Evolutionary conservation across 495 filamentous ascomycete species (phyloP).

Genomic region (Chaetomium tenue): DNA sequence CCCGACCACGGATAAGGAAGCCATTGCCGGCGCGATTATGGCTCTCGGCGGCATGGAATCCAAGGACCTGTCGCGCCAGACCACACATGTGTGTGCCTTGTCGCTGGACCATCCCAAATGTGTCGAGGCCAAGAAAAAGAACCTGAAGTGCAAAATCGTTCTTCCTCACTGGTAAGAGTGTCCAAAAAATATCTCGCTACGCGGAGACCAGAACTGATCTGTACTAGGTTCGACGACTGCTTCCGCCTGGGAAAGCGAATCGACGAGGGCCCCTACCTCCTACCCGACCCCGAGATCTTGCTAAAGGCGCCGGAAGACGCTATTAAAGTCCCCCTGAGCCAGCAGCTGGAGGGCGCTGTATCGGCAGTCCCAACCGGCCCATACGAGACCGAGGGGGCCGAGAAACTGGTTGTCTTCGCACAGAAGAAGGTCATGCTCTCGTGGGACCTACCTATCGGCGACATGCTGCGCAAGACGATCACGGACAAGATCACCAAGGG

Average conservation of each 20-base stretch:
- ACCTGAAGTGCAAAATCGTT: slow-evolving; percentile 73
- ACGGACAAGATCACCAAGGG: slow-evolving; percentile 64
- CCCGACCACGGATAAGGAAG: slow-evolving; percentile 84
- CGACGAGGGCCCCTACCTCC: slow-evolving; percentile 78
- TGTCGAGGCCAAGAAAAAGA: slow-evolving; percentile 58
- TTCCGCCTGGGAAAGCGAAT: slow-evolving; percentile 86
- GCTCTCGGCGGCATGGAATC: slow-evolving; percentile 85
- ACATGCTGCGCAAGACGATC: slow-evolving; percentile 64
- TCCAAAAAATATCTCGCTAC: background rate
- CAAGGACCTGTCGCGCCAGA: slow-evolving; percentile 61
- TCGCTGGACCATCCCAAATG: slow-evolving; percentile 73
- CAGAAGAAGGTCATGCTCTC: slow-evolving; percentile 64
- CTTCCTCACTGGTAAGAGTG: slow-evolving; percentile 82
- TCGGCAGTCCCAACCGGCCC: slow-evolving; percentile 58
- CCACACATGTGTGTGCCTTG: slow-evolving; percentile 87
- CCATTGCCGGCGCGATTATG: slow-evolving; percentile 83
- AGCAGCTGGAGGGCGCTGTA: slow-evolving; percentile 70
- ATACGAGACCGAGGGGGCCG: slow-evolving; percentile 36
- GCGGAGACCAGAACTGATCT: background rate
- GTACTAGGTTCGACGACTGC: slow-evolving; percentile 87
- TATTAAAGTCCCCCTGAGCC: slow-evolving; percentile 54
- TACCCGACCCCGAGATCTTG: slow-evolving; percentile 82
- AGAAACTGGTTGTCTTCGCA: slow-evolving; percentile 61
- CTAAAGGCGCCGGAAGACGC: slow-evolving; percentile 53
- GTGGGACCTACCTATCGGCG: slow-evolving; percentile 66